phyloP scores from a whole-genome alignment of 2,329 filamentous ascomycete genomes.

The Massarina eburnea region DNA sequence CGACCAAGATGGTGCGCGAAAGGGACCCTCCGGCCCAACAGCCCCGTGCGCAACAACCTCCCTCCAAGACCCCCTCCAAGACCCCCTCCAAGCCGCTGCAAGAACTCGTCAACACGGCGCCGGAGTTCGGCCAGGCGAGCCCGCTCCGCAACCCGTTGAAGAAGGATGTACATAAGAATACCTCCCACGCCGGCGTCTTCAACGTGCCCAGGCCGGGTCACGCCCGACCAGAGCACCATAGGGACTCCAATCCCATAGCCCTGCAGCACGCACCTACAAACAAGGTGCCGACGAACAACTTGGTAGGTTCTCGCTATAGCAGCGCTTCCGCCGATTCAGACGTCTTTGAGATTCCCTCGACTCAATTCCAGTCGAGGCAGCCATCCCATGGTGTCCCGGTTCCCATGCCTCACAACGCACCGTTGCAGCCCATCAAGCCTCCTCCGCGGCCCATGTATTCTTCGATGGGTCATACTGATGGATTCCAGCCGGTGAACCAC shows the following conservation, averaged over 20 bases:
- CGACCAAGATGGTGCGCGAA: slow-evolving; percentile 54
- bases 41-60: slow-evolving; percentile 30
- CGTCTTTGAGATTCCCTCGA: slow-evolving; percentile 37
- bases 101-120: slow-evolving; percentile 30
- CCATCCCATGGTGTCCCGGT: slow-evolving; percentile 47
- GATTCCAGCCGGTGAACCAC: slow-evolving; percentile 43
- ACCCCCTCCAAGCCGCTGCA: slow-evolving; percentile 31
- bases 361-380: slow-evolving; percentile 35
- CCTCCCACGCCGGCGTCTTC: slow-evolving; percentile 47
- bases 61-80: no score
- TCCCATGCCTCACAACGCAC: slow-evolving; percentile 51
- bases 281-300: background rate
- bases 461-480: slow-evolving; percentile 48
- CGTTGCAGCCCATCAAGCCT: slow-evolving; percentile 49
- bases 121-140: slow-evolving; percentile 62
- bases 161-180: slow-evolving; percentile 28
- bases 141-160: slow-evolving; percentile 55
- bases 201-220: slow-evolving; percentile 55
- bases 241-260: slow-evolving; percentile 28
- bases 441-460: slow-evolving; percentile 56
- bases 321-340: slow-evolving; percentile 34
- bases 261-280: slow-evolving; percentile 18
- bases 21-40: slow-evolving; percentile 48
- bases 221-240: slow-evolving; percentile 54
- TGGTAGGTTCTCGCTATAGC: slow-evolving; percentile 24